phyloP scores from a whole-genome alignment of 768 basidiomycete species.

The Naganishia onofrii region DNA sequence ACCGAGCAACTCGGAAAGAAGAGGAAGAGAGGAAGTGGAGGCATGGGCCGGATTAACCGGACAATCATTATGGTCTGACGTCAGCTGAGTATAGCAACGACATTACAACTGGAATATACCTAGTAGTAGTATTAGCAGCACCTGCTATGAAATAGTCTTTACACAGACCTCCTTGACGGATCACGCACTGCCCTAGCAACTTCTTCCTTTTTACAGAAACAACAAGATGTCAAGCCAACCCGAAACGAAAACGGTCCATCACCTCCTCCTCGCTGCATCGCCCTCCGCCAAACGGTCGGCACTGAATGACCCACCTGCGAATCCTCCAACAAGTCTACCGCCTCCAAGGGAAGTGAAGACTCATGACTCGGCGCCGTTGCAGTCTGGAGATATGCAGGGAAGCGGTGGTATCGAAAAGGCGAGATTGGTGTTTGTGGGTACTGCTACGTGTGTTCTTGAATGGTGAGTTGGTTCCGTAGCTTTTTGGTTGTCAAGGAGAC shows the following conservation, averaged over 20 bases:
- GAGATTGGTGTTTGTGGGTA: constrained; percentile 30
- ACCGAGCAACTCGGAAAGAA: too few relatives aligned
- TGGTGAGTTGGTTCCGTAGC: constrained; percentile 14
- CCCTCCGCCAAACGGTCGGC: constrained; percentile 18
- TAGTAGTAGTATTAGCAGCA: too few relatives aligned
- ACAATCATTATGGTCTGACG: too few relatives aligned
- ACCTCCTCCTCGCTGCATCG: constrained; percentile 12
- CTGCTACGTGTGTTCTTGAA: constrained; percentile 31
- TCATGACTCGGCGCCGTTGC: constrained; percentile 18
- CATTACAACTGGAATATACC: too few relatives aligned
- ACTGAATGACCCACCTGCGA: constrained; percentile 6
- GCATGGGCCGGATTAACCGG: too few relatives aligned
- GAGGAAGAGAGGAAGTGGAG: too few relatives aligned
- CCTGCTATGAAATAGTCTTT: too few relatives aligned
- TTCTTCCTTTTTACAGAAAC: background rate
- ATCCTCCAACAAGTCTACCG: background rate
- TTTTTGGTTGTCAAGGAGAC: background rate
- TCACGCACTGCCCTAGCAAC: too few relatives aligned
- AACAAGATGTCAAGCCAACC: constrained; percentile 10
- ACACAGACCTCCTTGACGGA: too few relatives aligned
- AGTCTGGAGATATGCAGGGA: background rate
- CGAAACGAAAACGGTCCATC: constrained; percentile 13
- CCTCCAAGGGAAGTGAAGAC: constrained; percentile 4
- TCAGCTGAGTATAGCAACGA: too few relatives aligned
- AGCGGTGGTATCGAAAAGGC: constrained; percentile 22